Percentiles rank a stretch among this genome's conserved stretches.
Evolutionary conservation across 768 basidiomycete species (phyloP).

Genomic region (Suillus paluster): DNA sequence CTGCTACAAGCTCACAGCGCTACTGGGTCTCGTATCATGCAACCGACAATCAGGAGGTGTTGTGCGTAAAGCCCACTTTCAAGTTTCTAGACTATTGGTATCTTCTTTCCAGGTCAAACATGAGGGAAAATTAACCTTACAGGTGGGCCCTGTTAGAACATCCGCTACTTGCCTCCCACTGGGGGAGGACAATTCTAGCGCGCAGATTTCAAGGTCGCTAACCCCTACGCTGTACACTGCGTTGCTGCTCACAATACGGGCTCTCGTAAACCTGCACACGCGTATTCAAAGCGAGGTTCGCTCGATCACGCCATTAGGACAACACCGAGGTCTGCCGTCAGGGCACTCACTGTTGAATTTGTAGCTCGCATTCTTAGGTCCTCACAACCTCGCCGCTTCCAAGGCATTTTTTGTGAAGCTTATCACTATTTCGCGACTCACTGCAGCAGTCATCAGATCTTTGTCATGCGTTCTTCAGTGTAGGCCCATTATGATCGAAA

Average conservation of each 20-base stretch:
- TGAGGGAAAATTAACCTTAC: conserved; percentile 35
- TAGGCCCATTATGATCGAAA: conserved; percentile 46
- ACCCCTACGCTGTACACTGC: conserved; percentile 61
- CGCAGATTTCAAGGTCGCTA: conserved; percentile 55
- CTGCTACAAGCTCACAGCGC: conserved; percentile 76
- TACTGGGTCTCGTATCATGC: conserved; percentile 50
- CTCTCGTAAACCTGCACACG: conserved; percentile 57
- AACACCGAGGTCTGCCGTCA: conserved; percentile 63
- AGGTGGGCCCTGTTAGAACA: conserved; percentile 55
- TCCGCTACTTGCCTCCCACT: conserved; percentile 65
- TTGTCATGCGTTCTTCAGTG: conserved; percentile 67
- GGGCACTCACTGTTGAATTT: conserved; percentile 75
- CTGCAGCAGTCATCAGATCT: conserved; percentile 59
- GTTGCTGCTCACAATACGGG: conserved; percentile 81
- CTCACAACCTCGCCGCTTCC: conserved; percentile 54
- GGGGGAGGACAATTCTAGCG: conserved; percentile 47
- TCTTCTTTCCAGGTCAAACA: conserved; percentile 20
- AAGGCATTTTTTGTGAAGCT: conserved; percentile 49
- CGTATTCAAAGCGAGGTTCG: conserved; percentile 55
- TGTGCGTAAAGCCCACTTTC: conserved; percentile 12
- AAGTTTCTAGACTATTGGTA: conserved; percentile 18
- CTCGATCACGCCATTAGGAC: conserved; percentile 69
- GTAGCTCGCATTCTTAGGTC: conserved; percentile 65
- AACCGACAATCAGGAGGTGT: conserved; percentile 15
- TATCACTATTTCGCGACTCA: conserved; percentile 9